Percentiles rank a stretch among this genome's conserved stretches.
phyloP scores from a whole-genome alignment of 2,329 filamentous ascomycete species.

The Allantophomopsis lycopodina region DNA sequence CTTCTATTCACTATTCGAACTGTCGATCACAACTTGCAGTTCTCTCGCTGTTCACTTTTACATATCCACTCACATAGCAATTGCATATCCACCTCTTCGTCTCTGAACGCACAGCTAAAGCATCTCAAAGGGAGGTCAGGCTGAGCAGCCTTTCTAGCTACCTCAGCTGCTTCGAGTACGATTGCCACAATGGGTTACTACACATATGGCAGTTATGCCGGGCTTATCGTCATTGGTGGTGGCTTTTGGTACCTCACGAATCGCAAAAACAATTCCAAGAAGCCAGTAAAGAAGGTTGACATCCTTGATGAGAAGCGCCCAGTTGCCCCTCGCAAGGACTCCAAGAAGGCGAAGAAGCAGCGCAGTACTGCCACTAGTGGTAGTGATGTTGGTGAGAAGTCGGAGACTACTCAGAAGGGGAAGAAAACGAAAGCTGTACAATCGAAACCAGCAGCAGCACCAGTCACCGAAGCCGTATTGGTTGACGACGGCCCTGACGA shows the following conservation, averaged over 20 bases:
- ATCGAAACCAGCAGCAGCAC: slow-evolving; percentile 1
- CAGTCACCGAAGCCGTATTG: neutral
- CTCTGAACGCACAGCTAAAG: too few species aligned
- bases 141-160: neutral
- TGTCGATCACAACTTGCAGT: too few species aligned
- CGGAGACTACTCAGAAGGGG: slow-evolving; percentile 10
- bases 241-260: slow-evolving; percentile 12
- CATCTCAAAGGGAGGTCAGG: too few species aligned
- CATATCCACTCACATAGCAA: too few species aligned
- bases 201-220: slow-evolving; percentile 23
- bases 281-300: slow-evolving; percentile 1
- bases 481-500: slow-evolving; percentile 18
- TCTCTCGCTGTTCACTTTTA: too few species aligned
- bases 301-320: slow-evolving; percentile 3
- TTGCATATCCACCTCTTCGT: too few species aligned
- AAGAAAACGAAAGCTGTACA: slow-evolving; percentile 4
- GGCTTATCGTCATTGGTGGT: slow-evolving; percentile 17
- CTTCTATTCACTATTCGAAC: neutral
- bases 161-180: neutral
- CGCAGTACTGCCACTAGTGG: slow-evolving; percentile 11
- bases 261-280: neutral
- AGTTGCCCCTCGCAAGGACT: slow-evolving; percentile 10
- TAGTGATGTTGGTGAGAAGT: slow-evolving; percentile 9
- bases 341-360: slow-evolving; percentile 12
- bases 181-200: neutral